Evolutionary conservation across 208 protist genomes (phyloP).

Genomic region (Trypanosomatidae sp.): DNA sequence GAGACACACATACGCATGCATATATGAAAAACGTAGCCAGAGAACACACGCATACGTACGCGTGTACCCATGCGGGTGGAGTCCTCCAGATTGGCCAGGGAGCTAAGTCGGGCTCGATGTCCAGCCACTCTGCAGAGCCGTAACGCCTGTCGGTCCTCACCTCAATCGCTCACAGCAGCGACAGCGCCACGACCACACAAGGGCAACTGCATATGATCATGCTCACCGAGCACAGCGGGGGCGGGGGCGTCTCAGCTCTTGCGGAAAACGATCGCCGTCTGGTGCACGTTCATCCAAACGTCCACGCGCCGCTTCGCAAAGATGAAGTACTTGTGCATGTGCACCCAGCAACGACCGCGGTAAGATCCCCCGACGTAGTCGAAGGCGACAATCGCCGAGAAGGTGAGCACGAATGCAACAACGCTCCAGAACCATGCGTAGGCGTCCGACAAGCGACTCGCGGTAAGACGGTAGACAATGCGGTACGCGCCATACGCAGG

Average conservation of each 20-base stretch:
- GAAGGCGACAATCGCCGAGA: conserved; percentile 32
- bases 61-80: background rate
- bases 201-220: background rate
- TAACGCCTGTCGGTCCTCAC: background rate
- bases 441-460: conserved; percentile 25
- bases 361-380: conserved; percentile 43
- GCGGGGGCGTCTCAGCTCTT: conserved; percentile 21
- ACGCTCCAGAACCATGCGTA: conserved; percentile 81
- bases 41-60: background rate
- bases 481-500: conserved; percentile 55
- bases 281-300: conserved; percentile 60
- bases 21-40: background rate
- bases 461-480: conserved; percentile 30
- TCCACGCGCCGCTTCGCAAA: conserved; percentile 64
- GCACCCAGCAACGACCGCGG: conserved; percentile 64
- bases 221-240: background rate
- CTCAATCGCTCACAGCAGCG: background rate
- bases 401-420: conserved; percentile 48
- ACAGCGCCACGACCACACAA: background rate
- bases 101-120: background rate
- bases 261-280: conserved; percentile 36
- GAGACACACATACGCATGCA: background rate
- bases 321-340: conserved; percentile 85
- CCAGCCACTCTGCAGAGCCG: background rate
- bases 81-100: no score